phyloP scores from a whole-genome alignment of 1,139 yeast genomes.

The Candida labiduridarum region DNA sequence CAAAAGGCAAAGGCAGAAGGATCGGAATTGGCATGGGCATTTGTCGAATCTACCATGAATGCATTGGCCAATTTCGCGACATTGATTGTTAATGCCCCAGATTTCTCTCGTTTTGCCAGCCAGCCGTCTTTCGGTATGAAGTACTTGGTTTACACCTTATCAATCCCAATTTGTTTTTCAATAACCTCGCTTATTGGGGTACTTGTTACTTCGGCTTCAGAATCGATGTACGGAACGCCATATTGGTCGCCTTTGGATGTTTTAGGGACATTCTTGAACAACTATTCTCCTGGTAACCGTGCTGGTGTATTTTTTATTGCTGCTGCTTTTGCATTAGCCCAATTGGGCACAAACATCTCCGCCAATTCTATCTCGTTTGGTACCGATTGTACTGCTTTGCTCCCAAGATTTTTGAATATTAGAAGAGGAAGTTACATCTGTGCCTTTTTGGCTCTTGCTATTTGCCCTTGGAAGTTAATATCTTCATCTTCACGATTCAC shows the following conservation, averaged over 20 bases:
- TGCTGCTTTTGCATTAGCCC: conserved; percentile 79
- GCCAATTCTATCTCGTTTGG: conserved; percentile 91
- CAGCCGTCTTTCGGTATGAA: conserved; percentile 44
- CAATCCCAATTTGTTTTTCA: conserved; percentile 79
- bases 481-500: conserved; percentile 77
- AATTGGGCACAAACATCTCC: conserved; percentile 87
- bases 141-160: conserved; percentile 49
- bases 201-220: conserved; percentile 81
- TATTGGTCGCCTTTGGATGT: conserved; percentile 89
- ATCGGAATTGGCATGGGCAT: conserved; percentile 76
- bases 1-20: conserved; percentile 54
- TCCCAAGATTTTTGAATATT: conserved; percentile 77
- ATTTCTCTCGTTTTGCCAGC: conserved; percentile 81
- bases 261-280: conserved; percentile 63
- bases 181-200: conserved; percentile 85
- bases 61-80: conserved; percentile 86
- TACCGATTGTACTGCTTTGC: conserved; percentile 83
- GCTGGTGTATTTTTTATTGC: conserved; percentile 87
- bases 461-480: conserved; percentile 88
- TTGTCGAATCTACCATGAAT: conserved; percentile 76
- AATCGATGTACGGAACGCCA: conserved; percentile 65
- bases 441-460: conserved; percentile 73
- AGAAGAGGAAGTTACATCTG: conserved; percentile 83
- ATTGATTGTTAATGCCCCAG: conserved; percentile 84
- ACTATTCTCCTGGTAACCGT: conserved; percentile 57